Base-by-base conservation (phyloP, 1,139 yeast genomes). In the Yamadazyma oceani region DNA sequence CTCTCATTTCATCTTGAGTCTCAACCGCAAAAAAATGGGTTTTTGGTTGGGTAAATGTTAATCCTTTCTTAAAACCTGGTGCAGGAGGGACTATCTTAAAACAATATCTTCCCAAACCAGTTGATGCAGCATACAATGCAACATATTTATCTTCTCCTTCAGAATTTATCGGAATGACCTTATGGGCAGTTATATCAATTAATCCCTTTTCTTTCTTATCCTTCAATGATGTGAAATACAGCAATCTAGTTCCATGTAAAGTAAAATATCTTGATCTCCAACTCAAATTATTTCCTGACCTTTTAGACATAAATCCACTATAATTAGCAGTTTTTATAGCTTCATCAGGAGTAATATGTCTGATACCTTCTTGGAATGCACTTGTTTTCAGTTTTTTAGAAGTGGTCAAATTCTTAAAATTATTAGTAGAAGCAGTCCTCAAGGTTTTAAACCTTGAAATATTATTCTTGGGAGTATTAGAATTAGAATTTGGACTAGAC, bases 1-100 rank as follows among this genome's bases (percentile, higher is more conserved):
- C 79, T 55, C 96, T 75, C 96, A 92, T 85, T 45, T 90, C 97
- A 36, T 88, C 96, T 41, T 75, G 79, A 1, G 88, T 75, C 40
- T 92, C 97, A 26, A 90, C 97, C 0, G 97, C 97, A 72, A 92
- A 94, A 60, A 84, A 92, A 55, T 92, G 98, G 3, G 90, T 86
- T 50, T 89, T 87, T 24, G 96, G 98, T 50, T 90, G 96, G 0
- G 99, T 94, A 58, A 94, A 94, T 0, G 96, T 90, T 40, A 92
- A 77, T 1, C 97, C 97, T 62, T 90, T 92, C 49, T 84, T 82
- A 44, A 92, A 86, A 0, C 99, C 99, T 0, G 98, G 98, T 1
- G 95, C 96, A 0, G 99, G 99, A 4, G 99, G 99, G 2, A 90
- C 81, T 12, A 92, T 61, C 60, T 92, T 92, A 68, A 92, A 92